A percentile compares a stretch with the other conserved stretches of the same genome.
These are phyloP conservation scores for Amaranthus hypochondriacus DNA, from an alignment of 148 eudicot species.

Conservation along the genomic window DNA sequence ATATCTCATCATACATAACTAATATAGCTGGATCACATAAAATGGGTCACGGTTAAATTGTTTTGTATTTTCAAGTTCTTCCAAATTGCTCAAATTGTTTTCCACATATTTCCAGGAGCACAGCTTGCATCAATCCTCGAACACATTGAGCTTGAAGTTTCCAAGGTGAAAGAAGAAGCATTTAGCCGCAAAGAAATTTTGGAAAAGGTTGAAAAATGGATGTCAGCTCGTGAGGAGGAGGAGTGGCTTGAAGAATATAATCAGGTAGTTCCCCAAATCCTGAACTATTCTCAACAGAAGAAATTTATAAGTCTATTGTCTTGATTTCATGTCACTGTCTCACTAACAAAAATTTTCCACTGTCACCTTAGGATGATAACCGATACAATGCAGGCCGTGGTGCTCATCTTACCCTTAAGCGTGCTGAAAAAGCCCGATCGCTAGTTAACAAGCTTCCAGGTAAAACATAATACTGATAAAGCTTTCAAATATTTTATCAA, in stretches of 20 bases:
- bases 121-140: constrained; percentile 54
- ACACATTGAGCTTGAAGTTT: constrained; percentile 60
- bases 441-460: constrained; percentile 71
- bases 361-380: constrained; percentile 51
- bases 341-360: background rate
- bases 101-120: constrained; percentile 33
- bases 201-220: constrained; percentile 79
- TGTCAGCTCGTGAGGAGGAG: constrained; percentile 86
- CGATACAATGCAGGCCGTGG: constrained; percentile 92
- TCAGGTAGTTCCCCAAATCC: constrained; percentile 35
- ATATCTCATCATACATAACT: no score
- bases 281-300: background rate
- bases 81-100: no score
- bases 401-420: constrained; percentile 65
- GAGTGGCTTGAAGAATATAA: constrained; percentile 87
- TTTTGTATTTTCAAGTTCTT: no score
- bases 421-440: constrained; percentile 86
- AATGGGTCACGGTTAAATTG: no score
- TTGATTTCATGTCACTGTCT: background rate
- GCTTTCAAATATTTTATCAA: background rate
- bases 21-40: no score
- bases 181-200: constrained; percentile 80
- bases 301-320: background rate
- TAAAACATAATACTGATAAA: constrained; percentile 20
- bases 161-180: constrained; percentile 73